Conservation (phyloP, 495 filamentous ascomycete species). For the Massariosphaeria phaeospora region DNA sequence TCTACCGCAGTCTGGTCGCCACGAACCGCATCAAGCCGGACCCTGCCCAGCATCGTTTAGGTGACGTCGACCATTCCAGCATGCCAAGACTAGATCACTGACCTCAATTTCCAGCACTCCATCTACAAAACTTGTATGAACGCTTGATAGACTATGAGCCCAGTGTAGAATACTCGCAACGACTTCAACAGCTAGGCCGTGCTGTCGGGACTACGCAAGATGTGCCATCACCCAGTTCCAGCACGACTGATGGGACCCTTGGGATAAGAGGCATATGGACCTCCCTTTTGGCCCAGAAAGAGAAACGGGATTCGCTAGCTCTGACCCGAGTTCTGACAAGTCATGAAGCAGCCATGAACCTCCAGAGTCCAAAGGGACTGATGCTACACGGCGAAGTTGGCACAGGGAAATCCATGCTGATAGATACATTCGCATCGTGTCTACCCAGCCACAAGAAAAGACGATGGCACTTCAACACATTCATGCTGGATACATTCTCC, state of each 20-base stretch:
- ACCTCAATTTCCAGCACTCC: constrained; percentile 45
- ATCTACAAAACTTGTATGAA: constrained; percentile 64
- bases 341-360: constrained; percentile 57
- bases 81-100: constrained; percentile 6
- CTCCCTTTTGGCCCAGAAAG: constrained; percentile 37
- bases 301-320: constrained; percentile 49
- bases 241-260: not conserved
- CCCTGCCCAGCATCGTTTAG: constrained; percentile 59
- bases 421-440: constrained; percentile 64
- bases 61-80: constrained; percentile 28
- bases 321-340: constrained; percentile 55
- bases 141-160: constrained; percentile 65
- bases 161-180: constrained; percentile 53
- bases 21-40: constrained; percentile 57
- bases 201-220: constrained; percentile 36
- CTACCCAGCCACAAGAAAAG: constrained; percentile 61
- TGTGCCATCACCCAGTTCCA: not conserved
- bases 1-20: constrained; percentile 59
- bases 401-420: constrained; percentile 65
- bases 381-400: constrained; percentile 68
- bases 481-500: constrained; percentile 65
- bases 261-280: constrained; percentile 36
- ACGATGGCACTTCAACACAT: constrained; percentile 70
- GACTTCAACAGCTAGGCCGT: constrained; percentile 49
- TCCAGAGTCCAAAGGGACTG: constrained; percentile 60